These are phyloP conservation scores for Blastocystis hominis DNA, from an alignment of 352 stramenopile genomes.

Conservation along the genomic window DNA sequence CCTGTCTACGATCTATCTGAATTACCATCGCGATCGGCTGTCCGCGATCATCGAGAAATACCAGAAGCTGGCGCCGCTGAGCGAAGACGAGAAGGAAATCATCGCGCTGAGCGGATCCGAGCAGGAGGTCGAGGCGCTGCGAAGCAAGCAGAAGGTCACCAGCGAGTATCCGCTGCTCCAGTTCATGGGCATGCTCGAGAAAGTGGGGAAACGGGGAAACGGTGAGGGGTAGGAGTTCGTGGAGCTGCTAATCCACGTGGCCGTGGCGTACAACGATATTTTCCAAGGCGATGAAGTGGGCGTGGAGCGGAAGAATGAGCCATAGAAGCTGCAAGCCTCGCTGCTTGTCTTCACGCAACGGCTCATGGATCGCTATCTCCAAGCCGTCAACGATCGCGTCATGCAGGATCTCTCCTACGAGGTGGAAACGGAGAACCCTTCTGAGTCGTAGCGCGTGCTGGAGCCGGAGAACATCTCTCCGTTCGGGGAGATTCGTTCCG, in stretches of 20 bases:
- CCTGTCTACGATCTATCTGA: conserved; percentile 12
- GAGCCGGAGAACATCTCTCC: background rate
- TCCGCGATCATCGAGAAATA: conserved; percentile 24
- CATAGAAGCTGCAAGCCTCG: background rate
- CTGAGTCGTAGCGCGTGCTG: conserved; percentile 15
- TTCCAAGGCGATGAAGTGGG: conserved; percentile 14
- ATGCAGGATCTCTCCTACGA: conserved; percentile 3
- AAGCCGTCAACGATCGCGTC: conserved; percentile 4
- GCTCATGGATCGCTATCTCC: background rate
- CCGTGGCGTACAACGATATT: conserved; percentile 29
- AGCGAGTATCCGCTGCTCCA: conserved; percentile 24
- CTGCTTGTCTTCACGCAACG: conserved; percentile 7
- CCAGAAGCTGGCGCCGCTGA: background rate
- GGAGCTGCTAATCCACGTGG: conserved; percentile 25
- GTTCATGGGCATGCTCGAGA: conserved; percentile 40
- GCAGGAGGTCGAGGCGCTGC: conserved; percentile 9
- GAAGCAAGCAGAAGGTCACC: conserved; percentile 12
- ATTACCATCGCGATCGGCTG: background rate
- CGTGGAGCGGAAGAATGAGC: background rate
- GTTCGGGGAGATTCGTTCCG: background rate
- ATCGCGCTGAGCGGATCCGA: conserved; percentile 4
- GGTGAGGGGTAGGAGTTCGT: conserved; percentile 13
- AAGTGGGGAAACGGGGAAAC: background rate
- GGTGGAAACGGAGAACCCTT: background rate
- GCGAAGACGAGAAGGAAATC: conserved; percentile 45